These are phyloP conservation scores for Candida sakaeoensis DNA, from an alignment of 805 yeast genomes.

Conservation along the genomic window DNA sequence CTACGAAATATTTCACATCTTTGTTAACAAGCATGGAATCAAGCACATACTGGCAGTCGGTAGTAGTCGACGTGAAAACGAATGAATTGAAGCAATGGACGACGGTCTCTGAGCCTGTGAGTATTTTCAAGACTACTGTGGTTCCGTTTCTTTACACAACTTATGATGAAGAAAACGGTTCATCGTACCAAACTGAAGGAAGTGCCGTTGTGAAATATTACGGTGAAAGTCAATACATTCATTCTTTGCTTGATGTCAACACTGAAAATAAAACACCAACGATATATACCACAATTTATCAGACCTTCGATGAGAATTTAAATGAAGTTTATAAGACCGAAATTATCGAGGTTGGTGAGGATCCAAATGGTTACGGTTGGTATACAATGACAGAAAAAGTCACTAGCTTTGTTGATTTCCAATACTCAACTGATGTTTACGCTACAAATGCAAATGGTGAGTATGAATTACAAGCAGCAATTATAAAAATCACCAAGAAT, in stretches of 20 bases:
- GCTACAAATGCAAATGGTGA: not conserved
- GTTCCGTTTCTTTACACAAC: not conserved
- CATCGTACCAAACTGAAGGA: not conserved
- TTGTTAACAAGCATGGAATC: not conserved
- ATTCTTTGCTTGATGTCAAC: not conserved
- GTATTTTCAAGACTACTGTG: not conserved
- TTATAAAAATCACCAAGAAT: not conserved
- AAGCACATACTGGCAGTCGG: not conserved
- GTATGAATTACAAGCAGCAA: not conserved
- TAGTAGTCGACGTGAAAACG: not conserved
- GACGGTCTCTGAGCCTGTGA: not conserved
- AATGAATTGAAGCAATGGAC: not conserved
- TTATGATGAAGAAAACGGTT: not conserved
- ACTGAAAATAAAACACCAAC: not conserved
- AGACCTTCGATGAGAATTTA: not conserved
- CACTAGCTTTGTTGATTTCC: not conserved
- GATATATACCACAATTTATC: not conserved
- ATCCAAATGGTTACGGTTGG: not conserved
- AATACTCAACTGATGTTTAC: not conserved
- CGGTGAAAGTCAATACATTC: not conserved
- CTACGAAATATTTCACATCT: not conserved
- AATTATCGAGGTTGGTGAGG: not conserved
- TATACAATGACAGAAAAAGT: slow-evolving; percentile 1
- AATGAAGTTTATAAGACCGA: not conserved
- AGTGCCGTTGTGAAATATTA: not conserved